A percentile compares a stretch with the other conserved stretches of the same genome.
These are phyloP conservation scores for Naumovozyma castellii DNA, from an alignment of 805 yeast genomes.

Conservation along the genomic window DNA sequence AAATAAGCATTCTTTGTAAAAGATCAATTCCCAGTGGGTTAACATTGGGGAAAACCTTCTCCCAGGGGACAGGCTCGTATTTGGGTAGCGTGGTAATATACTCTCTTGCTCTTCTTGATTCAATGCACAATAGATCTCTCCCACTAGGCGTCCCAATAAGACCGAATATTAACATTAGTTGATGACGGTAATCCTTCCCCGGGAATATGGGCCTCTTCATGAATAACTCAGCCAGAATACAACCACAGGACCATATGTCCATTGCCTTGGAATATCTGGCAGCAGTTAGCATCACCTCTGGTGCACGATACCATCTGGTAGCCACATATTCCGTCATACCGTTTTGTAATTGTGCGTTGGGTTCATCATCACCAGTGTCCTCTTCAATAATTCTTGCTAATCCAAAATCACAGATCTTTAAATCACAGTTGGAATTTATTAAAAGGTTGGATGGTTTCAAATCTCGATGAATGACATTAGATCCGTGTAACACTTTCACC, in stretches of 20 bases:
- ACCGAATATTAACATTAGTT: slow-evolving; percentile 73
- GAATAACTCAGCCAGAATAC: slow-evolving; percentile 85
- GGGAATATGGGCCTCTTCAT: slow-evolving; percentile 84
- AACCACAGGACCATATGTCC: slow-evolving; percentile 95
- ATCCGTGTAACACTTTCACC: slow-evolving; percentile 80
- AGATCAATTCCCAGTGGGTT: slow-evolving; percentile 64
- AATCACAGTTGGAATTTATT: slow-evolving; percentile 85
- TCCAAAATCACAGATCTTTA: slow-evolving; percentile 91
- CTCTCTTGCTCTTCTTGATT: slow-evolving; percentile 77
- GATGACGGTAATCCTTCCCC: slow-evolving; percentile 90
- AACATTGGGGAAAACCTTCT: slow-evolving; percentile 36
- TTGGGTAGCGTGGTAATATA: slow-evolving; percentile 75
- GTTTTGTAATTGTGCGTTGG: slow-evolving; percentile 11
- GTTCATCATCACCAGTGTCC: slow-evolving; percentile 21
- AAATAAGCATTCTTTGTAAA: slow-evolving; percentile 59
- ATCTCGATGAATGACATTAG: slow-evolving; percentile 91
- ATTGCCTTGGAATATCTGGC: slow-evolving; percentile 91
- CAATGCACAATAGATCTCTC: slow-evolving; percentile 67
- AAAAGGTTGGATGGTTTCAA: slow-evolving; percentile 82
- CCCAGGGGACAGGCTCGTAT: slow-evolving; percentile 26
- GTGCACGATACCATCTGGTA: slow-evolving; percentile 96
- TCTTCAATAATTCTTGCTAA: slow-evolving; percentile 47
- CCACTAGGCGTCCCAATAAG: slow-evolving; percentile 79
- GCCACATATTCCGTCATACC: slow-evolving; percentile 94
- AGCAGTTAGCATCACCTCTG: slow-evolving; percentile 92